These are phyloP conservation scores for Plantago coronopus DNA, from an alignment of 305 asterid genomes.

Conservation along the genomic window DNA sequence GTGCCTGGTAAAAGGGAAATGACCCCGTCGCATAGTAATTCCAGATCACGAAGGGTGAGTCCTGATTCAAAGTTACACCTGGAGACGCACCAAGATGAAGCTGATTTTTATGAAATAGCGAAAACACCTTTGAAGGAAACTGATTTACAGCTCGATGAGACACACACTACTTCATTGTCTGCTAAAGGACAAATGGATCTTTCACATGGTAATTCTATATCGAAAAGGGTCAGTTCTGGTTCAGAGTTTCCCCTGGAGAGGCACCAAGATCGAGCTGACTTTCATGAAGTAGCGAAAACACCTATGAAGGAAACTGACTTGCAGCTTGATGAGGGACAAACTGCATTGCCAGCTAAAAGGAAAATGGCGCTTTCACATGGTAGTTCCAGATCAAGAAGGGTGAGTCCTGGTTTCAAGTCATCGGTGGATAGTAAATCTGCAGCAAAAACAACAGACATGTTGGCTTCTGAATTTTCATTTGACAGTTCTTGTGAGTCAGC, in stretches of 20 bases:
- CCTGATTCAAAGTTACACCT: conserved; percentile 20
- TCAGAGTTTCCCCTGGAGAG: conserved; percentile 21
- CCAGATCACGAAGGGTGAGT: conserved; percentile 34
- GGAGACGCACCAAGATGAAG: conserved; percentile 28
- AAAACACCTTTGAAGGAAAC: conserved; percentile 36
- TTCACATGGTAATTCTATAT: conserved; percentile 34
- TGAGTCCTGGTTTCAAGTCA: conserved; percentile 25
- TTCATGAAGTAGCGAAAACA: conserved; percentile 27
- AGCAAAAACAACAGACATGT: conserved; percentile 25
- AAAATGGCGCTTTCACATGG: conserved; percentile 28
- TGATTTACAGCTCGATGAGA: conserved; percentile 30
- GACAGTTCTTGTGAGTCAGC: conserved; percentile 19
- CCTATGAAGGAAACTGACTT: conserved; percentile 28
- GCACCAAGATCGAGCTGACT: conserved; percentile 26
- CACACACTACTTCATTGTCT: conserved; percentile 24
- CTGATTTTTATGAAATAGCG: conserved; percentile 18
- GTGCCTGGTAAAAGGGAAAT: conserved; percentile 39
- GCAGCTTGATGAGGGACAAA: conserved; percentile 32
- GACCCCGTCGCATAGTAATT: conserved; percentile 27
- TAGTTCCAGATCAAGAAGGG: conserved; percentile 37
- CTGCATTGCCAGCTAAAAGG: conserved; percentile 35
- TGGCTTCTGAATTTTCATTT: conserved; percentile 27
- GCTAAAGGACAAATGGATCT: conserved; percentile 35
- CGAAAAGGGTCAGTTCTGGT: conserved; percentile 28
- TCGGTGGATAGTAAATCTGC: conserved; percentile 26